Evolutionary conservation across 257 asterid genomes (phyloP).

Genomic region (Agastache rugosa): DNA sequence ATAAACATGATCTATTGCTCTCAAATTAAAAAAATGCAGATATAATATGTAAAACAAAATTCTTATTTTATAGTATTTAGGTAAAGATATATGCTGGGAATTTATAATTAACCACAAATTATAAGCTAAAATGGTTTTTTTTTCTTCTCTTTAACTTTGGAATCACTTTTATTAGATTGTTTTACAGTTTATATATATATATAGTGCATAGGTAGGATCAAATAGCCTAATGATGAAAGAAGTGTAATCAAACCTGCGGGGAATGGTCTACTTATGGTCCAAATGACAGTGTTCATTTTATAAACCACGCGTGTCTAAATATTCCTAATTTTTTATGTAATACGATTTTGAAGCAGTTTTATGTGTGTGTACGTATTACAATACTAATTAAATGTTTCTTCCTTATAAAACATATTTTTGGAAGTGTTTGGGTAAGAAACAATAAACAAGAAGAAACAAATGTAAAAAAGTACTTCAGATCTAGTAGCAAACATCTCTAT

Average conservation of each 20-base stretch:
- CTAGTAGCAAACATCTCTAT: conserved; percentile 8
- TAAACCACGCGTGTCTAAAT: background rate
- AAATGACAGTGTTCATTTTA: background rate
- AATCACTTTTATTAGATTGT: background rate
- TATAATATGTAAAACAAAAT: no score
- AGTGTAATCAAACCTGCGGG: background rate
- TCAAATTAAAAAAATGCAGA: no score
- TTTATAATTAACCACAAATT: background rate
- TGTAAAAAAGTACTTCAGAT: background rate
- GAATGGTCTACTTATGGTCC: conserved; percentile 13
- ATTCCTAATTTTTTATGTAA: background rate
- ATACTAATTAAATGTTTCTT: background rate
- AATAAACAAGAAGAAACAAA: background rate
- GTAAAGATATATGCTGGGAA: no score
- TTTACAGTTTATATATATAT: background rate
- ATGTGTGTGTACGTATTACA: background rate
- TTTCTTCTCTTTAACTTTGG: background rate
- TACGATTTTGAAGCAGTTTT: background rate
- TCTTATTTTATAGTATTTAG: no score
- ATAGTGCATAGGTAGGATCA: background rate
- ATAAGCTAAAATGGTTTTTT: background rate
- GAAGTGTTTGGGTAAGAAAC: background rate
- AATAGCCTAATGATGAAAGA: background rate
- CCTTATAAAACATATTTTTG: background rate
- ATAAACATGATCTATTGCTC: no score